Evolutionary conservation across 1,284 basidiomycete genomes (phyloP), one percentile per base, ranked within the genome.

Genomic region (Austroboletus olivaceoglutinosus): DNA sequence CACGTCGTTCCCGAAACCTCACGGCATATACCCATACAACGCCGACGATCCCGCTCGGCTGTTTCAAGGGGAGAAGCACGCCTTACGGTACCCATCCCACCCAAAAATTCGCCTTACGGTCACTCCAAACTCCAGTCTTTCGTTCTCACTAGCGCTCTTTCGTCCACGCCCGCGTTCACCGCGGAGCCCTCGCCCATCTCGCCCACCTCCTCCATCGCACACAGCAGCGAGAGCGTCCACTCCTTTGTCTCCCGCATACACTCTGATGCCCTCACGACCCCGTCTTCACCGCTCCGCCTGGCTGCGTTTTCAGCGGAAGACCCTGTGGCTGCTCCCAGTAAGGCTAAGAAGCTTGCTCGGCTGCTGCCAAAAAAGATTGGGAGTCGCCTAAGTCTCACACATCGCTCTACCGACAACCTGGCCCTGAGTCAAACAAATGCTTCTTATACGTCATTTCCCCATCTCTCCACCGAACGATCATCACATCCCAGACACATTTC

Each of bases 21-120:
- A 18, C 60, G 51, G 18, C 40, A 39, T 18, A 12, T 56, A 33
- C 54, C 60, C 18, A 55, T 69, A 12, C 62, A 70, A 39, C 68
- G 65, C 46, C 56, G 67, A 46, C 65, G 65, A 40, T 70, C 65
- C 15, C 65, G 63, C 29, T 67, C 65, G 40, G 65, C 65, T 42
- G 55, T 67, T 19, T 70, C 66, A 31, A 64, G 64, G 25, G 65
- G 56, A 47, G 67, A 69, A 58, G 67, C 57, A 2, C 62, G 63
- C 27, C 42, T 52, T 39, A 66, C 58, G 25, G 23, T 60, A 27
- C 55, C 69, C 43, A 51, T 55, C 22, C 63, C 58, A 38, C 56
- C 50, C 27, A 64, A 54, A 51, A 67, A 62, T 23, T 71, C 65
- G 5, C 65, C 65, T 30, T 67, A 67, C 19, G 65, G 65, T 31